Conservation (phyloP, 305 asterid species). For the Stenogyne calaminthoides region DNA sequence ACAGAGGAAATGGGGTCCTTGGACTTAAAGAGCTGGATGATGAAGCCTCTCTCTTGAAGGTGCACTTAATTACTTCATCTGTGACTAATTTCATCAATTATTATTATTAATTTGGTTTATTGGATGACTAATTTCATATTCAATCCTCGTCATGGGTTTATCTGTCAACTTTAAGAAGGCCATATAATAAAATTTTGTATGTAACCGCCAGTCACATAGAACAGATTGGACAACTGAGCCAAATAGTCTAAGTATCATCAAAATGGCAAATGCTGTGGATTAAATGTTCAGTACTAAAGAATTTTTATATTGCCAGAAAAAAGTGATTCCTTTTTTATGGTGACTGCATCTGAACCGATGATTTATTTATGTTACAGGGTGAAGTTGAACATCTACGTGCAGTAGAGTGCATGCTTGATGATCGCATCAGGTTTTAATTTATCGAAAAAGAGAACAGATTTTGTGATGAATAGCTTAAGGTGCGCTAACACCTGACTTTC, state of each 20-base stretch:
- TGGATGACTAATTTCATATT: slow-evolving; percentile 1
- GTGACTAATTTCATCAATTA: neutral
- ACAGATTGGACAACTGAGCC: neutral
- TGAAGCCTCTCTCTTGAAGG: slow-evolving; percentile 58
- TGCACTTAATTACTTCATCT: slow-evolving; percentile 29
- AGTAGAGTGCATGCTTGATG: slow-evolving; percentile 61
- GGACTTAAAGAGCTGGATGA: slow-evolving; percentile 43
- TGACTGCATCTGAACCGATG: neutral
- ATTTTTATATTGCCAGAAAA: neutral
- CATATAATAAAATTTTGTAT: neutral
- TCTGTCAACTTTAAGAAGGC: slow-evolving; percentile 1
- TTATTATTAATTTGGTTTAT: neutral
- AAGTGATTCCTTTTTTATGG: neutral
- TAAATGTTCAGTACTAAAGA: neutral
- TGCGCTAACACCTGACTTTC: slow-evolving; percentile 36
- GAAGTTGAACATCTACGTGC: slow-evolving; percentile 52
- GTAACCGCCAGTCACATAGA: neutral
- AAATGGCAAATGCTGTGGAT: neutral
- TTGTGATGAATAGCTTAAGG: slow-evolving; percentile 25
- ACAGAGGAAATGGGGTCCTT: slow-evolving; percentile 53
- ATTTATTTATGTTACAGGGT: slow-evolving; percentile 49
- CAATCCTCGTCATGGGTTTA: neutral
- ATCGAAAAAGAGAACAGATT: slow-evolving; percentile 10
- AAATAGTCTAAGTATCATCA: slow-evolving; percentile 15
- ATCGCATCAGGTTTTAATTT: slow-evolving; percentile 63